Conservation (phyloP, 768 basidiomycete species). For the Termitomyces sp. region DNA sequence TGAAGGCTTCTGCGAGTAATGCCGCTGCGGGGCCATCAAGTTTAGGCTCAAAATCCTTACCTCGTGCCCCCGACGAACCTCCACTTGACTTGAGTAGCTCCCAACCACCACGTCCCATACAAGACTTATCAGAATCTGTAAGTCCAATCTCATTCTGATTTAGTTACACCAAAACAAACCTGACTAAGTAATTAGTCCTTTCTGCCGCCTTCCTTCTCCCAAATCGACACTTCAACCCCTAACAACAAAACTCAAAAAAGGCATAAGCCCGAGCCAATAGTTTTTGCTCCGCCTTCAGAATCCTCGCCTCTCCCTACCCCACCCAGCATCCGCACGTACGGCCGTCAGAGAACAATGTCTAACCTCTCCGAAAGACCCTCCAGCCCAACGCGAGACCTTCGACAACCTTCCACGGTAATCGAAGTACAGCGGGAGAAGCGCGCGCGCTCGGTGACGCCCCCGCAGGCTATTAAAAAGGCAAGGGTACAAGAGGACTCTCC, state of each 20-base stretch:
- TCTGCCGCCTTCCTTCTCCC: constrained; percentile 54
- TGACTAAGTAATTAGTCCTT: constrained; percentile 31
- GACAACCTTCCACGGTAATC: neutral
- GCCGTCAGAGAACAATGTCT: constrained; percentile 13
- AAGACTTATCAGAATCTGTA: constrained; percentile 30
- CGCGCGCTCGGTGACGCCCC: constrained; percentile 15
- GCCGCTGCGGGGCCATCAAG: constrained; percentile 6
- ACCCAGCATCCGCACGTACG: constrained; percentile 23
- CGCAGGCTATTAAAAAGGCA: constrained; percentile 18
- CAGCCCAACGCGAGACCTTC: constrained; percentile 9
- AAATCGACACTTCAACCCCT: constrained; percentile 56
- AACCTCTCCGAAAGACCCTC: constrained; percentile 13
- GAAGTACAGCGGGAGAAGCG: constrained; percentile 14
- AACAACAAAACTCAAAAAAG: constrained; percentile 23
- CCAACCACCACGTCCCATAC: constrained; percentile 11
- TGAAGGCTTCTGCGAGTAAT: neutral
- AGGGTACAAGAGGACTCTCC: constrained; percentile 3
- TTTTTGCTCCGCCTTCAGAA: constrained; percentile 24
- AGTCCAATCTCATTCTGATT: constrained; percentile 4
- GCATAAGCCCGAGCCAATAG: constrained; percentile 45
- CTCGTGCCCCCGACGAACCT: constrained; percentile 3
- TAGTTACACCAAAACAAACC: neutral
- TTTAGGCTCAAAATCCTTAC: constrained; percentile 1
- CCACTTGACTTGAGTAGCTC: constrained; percentile 1
- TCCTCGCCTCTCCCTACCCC: constrained; percentile 26